Base-by-base conservation (phyloP, 129 eudicot genomes). In the Artemisia annua region DNA sequence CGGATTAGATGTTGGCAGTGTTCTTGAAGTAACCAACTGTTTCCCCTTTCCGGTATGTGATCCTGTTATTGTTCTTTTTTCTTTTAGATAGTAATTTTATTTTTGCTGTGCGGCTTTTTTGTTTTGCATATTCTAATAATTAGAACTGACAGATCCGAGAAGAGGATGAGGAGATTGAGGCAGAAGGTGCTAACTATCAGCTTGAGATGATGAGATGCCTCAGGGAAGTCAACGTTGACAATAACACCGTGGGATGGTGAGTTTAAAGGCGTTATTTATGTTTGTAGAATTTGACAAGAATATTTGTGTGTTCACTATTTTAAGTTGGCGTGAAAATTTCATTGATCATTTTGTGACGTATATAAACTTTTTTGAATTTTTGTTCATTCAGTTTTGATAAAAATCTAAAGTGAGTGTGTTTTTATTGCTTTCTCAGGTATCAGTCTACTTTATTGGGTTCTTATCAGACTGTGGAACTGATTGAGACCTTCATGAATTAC, bases 181-280 rank as follows among this genome's bases (percentile, higher is more conserved):
- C 97, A 48, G 99, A 95, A 2, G 97, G 99, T 86, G 97, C 99
- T 46, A 95, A 95, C 83, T 95, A 95, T 85, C 99, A 95, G 82
- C 99, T 95, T 77, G 99, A 95, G 71, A 95, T 95, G 99, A 95
- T 95, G 99, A 86, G 99, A 80, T 95, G 99, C 87, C 79, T 95
- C 64, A 86, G 99, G 80, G 99, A 95, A 87, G 99, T 95, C 79
- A 95, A 95, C 76, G 99, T 95, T 35, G 99, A 95, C 85, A 95
- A 95, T 75, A 95, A 95, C 84, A 95, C 99, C 46, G 99, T 95
- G 54, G 99, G 99, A 77, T 95, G 99, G 99, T 95, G 22, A 84
- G 97, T 69, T 24, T 9, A 16, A 53, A 15, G 59, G 50, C 15
- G 18, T 56, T 56, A 24, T 49, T 26, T 55, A 18, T 56, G 7